These are phyloP conservation scores for Oleoguttula mirabilis DNA, from an alignment of 495 filamentous ascomycete genomes.

Conservation along the genomic window DNA sequence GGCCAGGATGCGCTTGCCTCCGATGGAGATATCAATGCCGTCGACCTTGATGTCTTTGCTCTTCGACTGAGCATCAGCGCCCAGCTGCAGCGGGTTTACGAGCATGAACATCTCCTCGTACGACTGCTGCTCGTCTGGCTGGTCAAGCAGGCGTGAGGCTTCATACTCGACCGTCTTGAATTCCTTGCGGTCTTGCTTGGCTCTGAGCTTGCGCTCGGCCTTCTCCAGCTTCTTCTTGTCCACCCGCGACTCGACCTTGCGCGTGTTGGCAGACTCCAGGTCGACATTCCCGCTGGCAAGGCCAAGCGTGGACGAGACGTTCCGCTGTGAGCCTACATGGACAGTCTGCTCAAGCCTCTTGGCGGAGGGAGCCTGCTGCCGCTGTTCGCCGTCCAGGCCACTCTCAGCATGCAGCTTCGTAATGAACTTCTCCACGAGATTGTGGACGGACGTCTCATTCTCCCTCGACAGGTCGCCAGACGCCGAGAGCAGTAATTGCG, in stretches of 20 bases:
- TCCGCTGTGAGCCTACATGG: slow-evolving; percentile 84
- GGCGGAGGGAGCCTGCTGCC: slow-evolving; percentile 59
- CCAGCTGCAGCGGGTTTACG: slow-evolving; percentile 90
- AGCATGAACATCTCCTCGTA: slow-evolving; percentile 99
- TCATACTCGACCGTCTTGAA: slow-evolving; percentile 99
- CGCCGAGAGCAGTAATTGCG: slow-evolving; percentile 76
- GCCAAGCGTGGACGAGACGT: slow-evolving; percentile 88
- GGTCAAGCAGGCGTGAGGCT: slow-evolving; percentile 77
- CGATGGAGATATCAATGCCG: slow-evolving; percentile 84
- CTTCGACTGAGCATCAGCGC: slow-evolving; percentile 56
- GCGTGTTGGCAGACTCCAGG: slow-evolving; percentile 76
- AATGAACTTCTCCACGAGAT: slow-evolving; percentile 84
- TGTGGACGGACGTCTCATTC: slow-evolving; percentile 64
- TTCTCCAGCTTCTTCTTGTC: slow-evolving; percentile 99
- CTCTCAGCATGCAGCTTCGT: slow-evolving; percentile 61
- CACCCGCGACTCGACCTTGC: slow-evolving; percentile 94
- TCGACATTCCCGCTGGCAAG: slow-evolving; percentile 76
- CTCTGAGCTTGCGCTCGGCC: slow-evolving; percentile 92
- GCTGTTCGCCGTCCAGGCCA: slow-evolving; percentile 56
- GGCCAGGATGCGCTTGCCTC: slow-evolving; percentile 74
- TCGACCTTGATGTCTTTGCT: slow-evolving; percentile 99
- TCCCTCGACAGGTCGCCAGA: slow-evolving; percentile 62
- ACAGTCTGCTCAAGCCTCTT: slow-evolving; percentile 87
- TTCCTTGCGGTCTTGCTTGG: slow-evolving; percentile 95
- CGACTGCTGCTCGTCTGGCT: slow-evolving; percentile 71